Evolutionary conservation across 2,329 filamentous ascomycete species (phyloP).

Genomic region (Fusarium oxysporum): DNA sequence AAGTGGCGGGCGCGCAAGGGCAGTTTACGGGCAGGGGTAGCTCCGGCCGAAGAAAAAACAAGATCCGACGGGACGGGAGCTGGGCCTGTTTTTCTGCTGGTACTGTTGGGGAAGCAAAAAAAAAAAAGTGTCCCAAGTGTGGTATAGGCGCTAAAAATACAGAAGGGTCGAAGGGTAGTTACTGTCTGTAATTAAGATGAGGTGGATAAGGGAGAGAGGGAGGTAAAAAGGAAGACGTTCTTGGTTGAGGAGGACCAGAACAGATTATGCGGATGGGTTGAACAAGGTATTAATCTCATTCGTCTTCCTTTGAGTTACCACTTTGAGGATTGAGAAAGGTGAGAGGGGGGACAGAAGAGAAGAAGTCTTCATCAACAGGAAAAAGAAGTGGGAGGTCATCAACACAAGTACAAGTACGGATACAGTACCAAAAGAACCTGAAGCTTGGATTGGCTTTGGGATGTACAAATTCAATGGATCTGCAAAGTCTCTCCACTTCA

Average conservation of each 20-base stretch:
- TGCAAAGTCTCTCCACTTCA: slow-evolving; percentile 32
- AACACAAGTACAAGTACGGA: slow-evolving; percentile 41
- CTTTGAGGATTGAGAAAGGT: not conserved
- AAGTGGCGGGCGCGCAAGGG: slow-evolving; percentile 33
- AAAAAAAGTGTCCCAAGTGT: slow-evolving; percentile 28
- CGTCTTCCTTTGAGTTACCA: slow-evolving; percentile 26
- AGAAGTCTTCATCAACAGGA: slow-evolving; percentile 6
- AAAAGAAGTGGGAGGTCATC: slow-evolving; percentile 36
- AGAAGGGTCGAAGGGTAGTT: slow-evolving; percentile 35
- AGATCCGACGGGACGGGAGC: slow-evolving; percentile 10
- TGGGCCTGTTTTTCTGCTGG: slow-evolving; percentile 24
- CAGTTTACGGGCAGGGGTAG: slow-evolving; percentile 41
- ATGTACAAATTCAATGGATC: slow-evolving; percentile 41
- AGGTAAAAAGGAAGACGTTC: slow-evolving; percentile 23
- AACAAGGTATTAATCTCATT: slow-evolving; percentile 24
- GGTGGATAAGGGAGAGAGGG: slow-evolving; percentile 14
- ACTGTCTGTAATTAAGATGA: slow-evolving; percentile 33
- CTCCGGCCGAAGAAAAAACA: slow-evolving; percentile 43
- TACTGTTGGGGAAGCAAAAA: slow-evolving; percentile 35
- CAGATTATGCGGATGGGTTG: slow-evolving; percentile 24
- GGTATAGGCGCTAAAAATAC: slow-evolving; percentile 47
- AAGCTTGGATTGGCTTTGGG: slow-evolving; percentile 13
- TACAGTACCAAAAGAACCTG: slow-evolving; percentile 33
- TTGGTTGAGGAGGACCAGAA: slow-evolving; percentile 29
- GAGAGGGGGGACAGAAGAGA: slow-evolving; percentile 7